Percentiles rank a stretch among this genome's conserved stretches.
Evolutionary conservation across 306 rosid species (phyloP).

Genomic region (Rubus idaeus): DNA sequence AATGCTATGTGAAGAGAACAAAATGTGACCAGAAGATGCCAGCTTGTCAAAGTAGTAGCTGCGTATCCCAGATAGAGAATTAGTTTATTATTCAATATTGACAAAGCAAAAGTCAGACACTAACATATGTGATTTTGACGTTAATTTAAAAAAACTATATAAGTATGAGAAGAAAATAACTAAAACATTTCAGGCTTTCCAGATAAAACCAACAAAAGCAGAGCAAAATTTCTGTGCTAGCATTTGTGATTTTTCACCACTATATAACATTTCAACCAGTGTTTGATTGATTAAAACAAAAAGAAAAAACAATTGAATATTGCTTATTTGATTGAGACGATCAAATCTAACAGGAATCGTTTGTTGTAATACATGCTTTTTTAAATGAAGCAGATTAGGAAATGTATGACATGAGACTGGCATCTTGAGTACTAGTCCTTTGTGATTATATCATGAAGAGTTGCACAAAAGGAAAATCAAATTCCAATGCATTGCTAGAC

Average conservation of each 20-base stretch:
- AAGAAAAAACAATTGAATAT: neutral
- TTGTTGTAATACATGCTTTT: neutral
- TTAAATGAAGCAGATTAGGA: neutral
- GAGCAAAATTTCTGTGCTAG: neutral
- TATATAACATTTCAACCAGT: neutral
- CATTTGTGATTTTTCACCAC: neutral
- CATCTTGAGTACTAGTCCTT: neutral
- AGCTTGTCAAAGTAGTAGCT: constrained; percentile 98
- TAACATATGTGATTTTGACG: neutral
- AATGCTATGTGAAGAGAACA: constrained; percentile 93
- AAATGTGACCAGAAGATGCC: constrained; percentile 99
- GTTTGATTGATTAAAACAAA: neutral
- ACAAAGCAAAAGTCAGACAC: neutral
- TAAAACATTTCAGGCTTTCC: neutral
- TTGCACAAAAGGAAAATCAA: neutral
- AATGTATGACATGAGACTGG: neutral
- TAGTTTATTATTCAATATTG: neutral
- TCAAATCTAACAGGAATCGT: neutral
- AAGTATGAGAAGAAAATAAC: neutral
- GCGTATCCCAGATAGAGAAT: constrained; percentile 23
- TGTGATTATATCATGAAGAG: neutral
- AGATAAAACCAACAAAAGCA: constrained; percentile 4
- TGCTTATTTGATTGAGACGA: neutral
- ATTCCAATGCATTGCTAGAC: too few species aligned
- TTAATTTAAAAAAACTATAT: neutral